These are phyloP conservation scores for Iris macrosiphon DNA, from an alignment of 106 monocot species.

Conservation along the genomic window DNA sequence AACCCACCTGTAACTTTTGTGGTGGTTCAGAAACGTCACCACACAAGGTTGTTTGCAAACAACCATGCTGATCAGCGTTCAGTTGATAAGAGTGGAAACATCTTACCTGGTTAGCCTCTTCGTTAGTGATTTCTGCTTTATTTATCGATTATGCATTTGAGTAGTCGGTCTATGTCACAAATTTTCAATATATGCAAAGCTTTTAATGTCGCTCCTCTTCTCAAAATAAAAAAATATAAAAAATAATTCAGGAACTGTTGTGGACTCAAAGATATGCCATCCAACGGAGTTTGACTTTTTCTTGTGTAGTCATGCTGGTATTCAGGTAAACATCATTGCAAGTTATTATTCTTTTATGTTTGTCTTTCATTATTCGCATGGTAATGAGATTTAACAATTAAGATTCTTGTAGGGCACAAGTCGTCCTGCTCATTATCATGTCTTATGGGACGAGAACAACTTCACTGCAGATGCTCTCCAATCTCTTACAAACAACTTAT, in stretches of 20 bases:
- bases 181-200: neutral
- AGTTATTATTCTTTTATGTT: neutral
- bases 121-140: neutral
- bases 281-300: conserved; percentile 54
- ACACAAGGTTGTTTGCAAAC: conserved; percentile 54
- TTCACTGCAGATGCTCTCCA: conserved; percentile 75
- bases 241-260: conserved; percentile 36
- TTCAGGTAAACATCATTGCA: conserved; percentile 15
- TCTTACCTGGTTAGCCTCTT: conserved; percentile 45
- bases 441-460: conserved; percentile 87
- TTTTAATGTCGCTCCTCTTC: neutral
- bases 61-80: conserved; percentile 41
- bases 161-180: no score
- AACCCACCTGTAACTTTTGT: conserved; percentile 72
- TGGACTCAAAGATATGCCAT: conserved; percentile 46
- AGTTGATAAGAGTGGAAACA: conserved; percentile 64
- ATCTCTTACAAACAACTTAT: conserved; percentile 71
- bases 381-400: neutral
- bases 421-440: conserved; percentile 86
- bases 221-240: neutral
- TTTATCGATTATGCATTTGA: neutral
- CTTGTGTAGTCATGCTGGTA: conserved; percentile 53
- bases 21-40: conserved; percentile 77
- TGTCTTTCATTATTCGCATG: neutral
- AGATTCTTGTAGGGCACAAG: conserved; percentile 50